phyloP scores from a whole-genome alignment of 2,329 filamentous ascomycete genomes.

The Stenocarpella maydis region DNA sequence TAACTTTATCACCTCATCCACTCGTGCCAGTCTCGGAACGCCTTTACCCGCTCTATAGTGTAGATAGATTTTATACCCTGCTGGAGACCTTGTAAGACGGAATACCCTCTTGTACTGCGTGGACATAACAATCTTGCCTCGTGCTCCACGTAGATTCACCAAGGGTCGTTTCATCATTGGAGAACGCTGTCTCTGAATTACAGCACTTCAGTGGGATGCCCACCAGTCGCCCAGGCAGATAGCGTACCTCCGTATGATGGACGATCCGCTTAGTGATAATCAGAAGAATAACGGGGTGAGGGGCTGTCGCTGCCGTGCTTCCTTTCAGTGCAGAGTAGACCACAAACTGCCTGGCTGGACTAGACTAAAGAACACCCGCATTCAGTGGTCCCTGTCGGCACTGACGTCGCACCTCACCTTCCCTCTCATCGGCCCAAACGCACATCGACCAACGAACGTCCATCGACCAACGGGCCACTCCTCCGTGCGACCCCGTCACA shows the following conservation, averaged over 20 bases:
- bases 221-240: background rate
- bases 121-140: background rate
- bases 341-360: background rate
- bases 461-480: background rate
- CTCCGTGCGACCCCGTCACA: background rate
- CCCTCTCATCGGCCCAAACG: background rate
- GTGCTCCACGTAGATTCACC: background rate
- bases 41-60: background rate
- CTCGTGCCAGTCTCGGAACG: background rate
- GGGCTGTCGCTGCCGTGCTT: background rate
- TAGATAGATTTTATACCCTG: background rate
- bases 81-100: background rate
- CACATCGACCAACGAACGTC: background rate
- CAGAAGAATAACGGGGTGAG: background rate
- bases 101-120: background rate
- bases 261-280: too few relatives aligned
- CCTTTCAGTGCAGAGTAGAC: too few relatives aligned
- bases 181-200: background rate
- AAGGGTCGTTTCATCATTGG: background rate
- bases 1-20: background rate
- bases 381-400: slow-evolving; percentile 16
- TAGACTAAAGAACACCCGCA: slow-evolving; percentile 4
- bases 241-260: background rate
- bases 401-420: slow-evolving; percentile 26
- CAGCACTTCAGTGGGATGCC: background rate